Conservation (phyloP, 495 filamentous ascomycete species). For the Friedmanniomyces endolithicus region DNA sequence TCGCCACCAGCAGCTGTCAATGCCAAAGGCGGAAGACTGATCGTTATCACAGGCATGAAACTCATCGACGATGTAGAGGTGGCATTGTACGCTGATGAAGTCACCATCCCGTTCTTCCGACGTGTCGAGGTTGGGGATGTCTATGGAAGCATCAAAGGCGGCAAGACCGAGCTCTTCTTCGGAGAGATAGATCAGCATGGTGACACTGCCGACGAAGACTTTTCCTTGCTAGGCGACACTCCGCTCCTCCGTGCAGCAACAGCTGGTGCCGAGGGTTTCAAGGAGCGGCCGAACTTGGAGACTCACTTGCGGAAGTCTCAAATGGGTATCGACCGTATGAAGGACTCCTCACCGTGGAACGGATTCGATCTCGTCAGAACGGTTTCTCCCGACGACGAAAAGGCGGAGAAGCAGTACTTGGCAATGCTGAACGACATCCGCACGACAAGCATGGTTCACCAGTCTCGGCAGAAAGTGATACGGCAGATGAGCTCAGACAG, state of each 20-base stretch:
- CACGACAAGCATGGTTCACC: slow-evolving; percentile 20
- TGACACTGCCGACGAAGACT: slow-evolving; percentile 18
- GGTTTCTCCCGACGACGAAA: slow-evolving; percentile 24
- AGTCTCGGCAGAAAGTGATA: slow-evolving; percentile 15
- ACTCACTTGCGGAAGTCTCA: slow-evolving; percentile 2
- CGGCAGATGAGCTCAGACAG: background rate
- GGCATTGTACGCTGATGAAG: slow-evolving; percentile 27
- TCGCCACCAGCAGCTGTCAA: background rate
- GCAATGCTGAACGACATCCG: slow-evolving; percentile 24
- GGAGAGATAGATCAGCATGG: slow-evolving; percentile 20
- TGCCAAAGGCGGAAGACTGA: background rate
- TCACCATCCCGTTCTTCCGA: slow-evolving; percentile 27
- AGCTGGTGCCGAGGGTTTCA: background rate
- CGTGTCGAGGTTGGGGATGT: slow-evolving; percentile 29
- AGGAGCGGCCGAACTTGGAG: slow-evolving; percentile 1
- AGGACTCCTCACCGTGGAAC: slow-evolving; percentile 15
- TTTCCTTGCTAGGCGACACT: slow-evolving; percentile 23
- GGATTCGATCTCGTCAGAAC: slow-evolving; percentile 17
- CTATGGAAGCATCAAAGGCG: slow-evolving; percentile 31
- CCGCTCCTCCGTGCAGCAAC: slow-evolving; percentile 26
- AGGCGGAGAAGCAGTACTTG: slow-evolving; percentile 25
- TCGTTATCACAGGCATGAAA: slow-evolving; percentile 14
- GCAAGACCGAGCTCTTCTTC: slow-evolving; percentile 32
- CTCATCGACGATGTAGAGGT: slow-evolving; percentile 32
- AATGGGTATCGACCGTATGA: slow-evolving; percentile 22